These are phyloP conservation scores for cucumber (Cucumis sativus) DNA, from an alignment of 306 rosid species.

Conservation along the genomic window DNA sequence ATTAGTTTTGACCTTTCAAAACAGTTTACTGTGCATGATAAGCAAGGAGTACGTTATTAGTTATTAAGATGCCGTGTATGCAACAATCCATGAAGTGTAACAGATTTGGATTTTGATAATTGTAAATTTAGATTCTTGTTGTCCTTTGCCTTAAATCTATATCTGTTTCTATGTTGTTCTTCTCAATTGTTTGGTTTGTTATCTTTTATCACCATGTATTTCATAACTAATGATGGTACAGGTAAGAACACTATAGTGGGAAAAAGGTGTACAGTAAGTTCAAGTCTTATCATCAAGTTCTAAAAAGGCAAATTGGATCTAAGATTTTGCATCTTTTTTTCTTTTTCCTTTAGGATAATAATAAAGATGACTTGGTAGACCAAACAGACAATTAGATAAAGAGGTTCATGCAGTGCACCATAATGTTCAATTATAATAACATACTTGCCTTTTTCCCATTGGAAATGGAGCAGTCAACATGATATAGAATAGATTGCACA, in stretches of 20 bases:
- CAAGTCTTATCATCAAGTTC: background rate
- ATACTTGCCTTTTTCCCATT: slow-evolving; percentile 23
- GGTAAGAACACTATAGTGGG: background rate
- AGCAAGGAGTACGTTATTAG: no score
- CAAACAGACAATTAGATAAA: background rate
- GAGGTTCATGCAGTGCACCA: slow-evolving; percentile 9
- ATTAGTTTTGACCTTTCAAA: no score
- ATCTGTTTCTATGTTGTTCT: background rate
- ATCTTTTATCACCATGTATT: background rate
- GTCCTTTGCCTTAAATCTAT: background rate
- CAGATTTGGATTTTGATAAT: no score
- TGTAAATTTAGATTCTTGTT: background rate
- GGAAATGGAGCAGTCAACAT: slow-evolving; percentile 46
- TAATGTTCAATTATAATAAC: background rate
- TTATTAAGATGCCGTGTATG: no score
- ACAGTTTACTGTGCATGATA: no score
- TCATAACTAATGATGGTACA: background rate
- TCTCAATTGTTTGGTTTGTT: background rate
- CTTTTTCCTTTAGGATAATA: background rate
- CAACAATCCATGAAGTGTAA: no score
- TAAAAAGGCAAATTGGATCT: background rate
- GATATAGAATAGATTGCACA: slow-evolving; percentile 28
- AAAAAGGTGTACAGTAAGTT: background rate
- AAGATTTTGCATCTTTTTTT: background rate
- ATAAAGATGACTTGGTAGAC: background rate